Base-by-base conservation (phyloP, 2,329 filamentous ascomycete genomes). In the Penicillium sp. region DNA sequence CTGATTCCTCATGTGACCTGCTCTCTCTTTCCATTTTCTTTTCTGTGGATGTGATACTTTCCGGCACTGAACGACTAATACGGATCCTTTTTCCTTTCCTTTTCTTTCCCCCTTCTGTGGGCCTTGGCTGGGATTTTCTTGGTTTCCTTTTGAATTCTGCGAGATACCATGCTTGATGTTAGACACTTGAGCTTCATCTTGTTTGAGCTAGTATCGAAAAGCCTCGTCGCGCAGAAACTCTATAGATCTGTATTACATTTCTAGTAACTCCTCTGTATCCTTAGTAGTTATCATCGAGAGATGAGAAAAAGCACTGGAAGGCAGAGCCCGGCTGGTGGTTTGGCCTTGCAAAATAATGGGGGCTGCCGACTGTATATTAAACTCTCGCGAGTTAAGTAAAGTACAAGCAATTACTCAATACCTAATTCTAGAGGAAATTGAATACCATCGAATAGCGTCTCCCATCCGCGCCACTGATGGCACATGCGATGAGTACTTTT, bases 91-190 rank as follows among this genome's bases (percentile, higher is more conserved):
- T 47, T 41, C 32, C 39, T 51, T 53, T 37, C 15, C 38, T 54
- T 44, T 47, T 44, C 43, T 49, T 39, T 44, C 48, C 54, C 15
- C 54, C 20, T 44, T 47, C 44, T 42, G 45, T 47, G 15, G 25
- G 31, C 8, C 45, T 29, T 46, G 41, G 44, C 39, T 47, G 45
- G 42, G 42, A 53, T 28, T 29, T 46, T 24, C 29, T 50, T 38
- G 41, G 39, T 50, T 46, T 47, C 41, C 27, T 52, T 57, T 53
- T 49, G 46, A 49, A 51, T 42, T 60, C 50, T 44, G 50, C 54
- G 45, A 60, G 57, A 61, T 61, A 61, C 57, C 59, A 60, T 60
- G 46, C 46, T 53, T 54, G 46, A 50, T 52, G 46, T 51, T 23
- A 23, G 20, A 23, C 20, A 23, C 20, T 23, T 23, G 20, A 23